These are phyloP conservation scores for Diplotaxis tenuifolia DNA, from an alignment of 345 rosid genomes.

Conservation along the genomic window DNA sequence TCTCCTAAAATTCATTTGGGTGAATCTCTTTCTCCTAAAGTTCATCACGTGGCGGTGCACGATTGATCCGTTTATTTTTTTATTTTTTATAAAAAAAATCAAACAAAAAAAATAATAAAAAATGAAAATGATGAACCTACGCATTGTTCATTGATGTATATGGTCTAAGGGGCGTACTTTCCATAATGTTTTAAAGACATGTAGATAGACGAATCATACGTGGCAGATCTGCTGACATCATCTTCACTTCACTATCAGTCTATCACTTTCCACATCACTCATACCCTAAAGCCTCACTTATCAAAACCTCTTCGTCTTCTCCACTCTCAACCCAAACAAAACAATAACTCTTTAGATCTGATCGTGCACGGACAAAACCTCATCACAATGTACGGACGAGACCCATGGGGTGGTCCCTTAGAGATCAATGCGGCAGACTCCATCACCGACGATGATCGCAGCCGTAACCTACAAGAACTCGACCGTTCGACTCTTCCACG, in stretches of 20 bases:
- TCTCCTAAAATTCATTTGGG: no score
- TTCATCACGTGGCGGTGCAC: no score
- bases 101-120: no score
- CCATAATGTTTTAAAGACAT: neutral
- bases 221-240: constrained; percentile 1
- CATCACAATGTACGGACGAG: constrained; percentile 79
- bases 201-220: neutral
- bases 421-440: constrained; percentile 89
- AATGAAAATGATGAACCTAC: no score
- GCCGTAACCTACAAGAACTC: constrained; percentile 72
- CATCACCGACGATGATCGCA: constrained; percentile 80
- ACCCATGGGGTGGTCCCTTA: constrained; percentile 93
- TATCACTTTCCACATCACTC: constrained; percentile 13
- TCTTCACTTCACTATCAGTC: neutral
- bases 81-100: no score
- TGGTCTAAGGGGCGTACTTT: no score
- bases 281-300: constrained; percentile 16
- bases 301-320: constrained; percentile 8
- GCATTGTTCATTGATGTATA: no score
- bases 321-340: neutral
- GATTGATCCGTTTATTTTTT: no score
- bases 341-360: neutral
- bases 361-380: neutral
- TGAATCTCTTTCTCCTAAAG: no score
- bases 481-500: constrained; percentile 69